Base-by-base conservation (phyloP, 371 early-diverging fungal species). In the Lichtheimia corymbifera region DNA sequence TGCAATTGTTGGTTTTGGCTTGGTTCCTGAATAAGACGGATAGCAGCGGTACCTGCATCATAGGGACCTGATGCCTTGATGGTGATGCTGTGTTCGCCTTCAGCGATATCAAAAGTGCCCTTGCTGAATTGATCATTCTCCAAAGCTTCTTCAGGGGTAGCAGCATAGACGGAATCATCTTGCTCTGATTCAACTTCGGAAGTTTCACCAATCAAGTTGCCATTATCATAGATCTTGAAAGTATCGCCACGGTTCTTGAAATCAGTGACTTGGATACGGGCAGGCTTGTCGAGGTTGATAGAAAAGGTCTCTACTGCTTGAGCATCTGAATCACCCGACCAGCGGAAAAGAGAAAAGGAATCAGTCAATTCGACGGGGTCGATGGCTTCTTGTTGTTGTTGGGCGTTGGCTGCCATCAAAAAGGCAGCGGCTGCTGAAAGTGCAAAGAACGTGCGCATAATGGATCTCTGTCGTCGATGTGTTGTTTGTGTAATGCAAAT, bases 31-130 rank as follows among this genome's bases (percentile, higher is more conserved):
- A 80, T 53, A 20, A 80, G 41, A 51, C 80, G 80, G 18, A 80
- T 75, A 49, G 80, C 80, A 57, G 74, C 80, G 27, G 73, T 77
- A 53, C 80, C 80, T 43, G 74, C 73, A 22, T 75, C 74, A 61
- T 73, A 77, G 18, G 80, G 77, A 41, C 77, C 70, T 14, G 18
- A 55, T 40, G 80, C 80, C 55, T 69, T 68, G 53, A 80, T 77
- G 25, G 72, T 70, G 59, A 80, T 80, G 40, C 68, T 68, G 69
- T 80, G 80, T 15, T 65, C 59, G 51, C 80, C 80, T n/a, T 54
- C 52, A 5, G 57, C 72, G 40, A 80, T 66, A 22, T 63, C 63
- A 59, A 80, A 80, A 11, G 63, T 53, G 51, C 77, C 80, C 50
- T 73, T 71, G 61, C 76, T 75, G 63, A 70, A 80, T 6, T 71